A percentile compares a stretch with the other conserved stretches of the same genome.
Evolutionary conservation across 768 basidiomycete species (phyloP).

Genomic region (Leccinum barrowsii): DNA sequence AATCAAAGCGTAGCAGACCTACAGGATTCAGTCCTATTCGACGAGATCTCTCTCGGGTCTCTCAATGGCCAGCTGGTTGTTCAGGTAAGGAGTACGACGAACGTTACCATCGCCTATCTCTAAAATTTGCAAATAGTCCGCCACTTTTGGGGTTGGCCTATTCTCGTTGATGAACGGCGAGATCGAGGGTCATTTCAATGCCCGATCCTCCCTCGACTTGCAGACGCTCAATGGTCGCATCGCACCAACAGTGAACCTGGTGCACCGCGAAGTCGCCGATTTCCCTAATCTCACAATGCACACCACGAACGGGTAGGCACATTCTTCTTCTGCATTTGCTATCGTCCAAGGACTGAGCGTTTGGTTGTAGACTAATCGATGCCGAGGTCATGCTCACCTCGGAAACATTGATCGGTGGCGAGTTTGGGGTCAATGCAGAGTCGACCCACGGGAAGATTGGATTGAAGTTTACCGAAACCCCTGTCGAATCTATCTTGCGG

Average conservation of each 20-base stretch:
- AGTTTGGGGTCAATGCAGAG: conserved; percentile 30
- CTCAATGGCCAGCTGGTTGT: conserved; percentile 34
- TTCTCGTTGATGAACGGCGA: conserved; percentile 42
- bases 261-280: conserved; percentile 23
- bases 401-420: conserved; percentile 24
- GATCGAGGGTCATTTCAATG: conserved; percentile 43
- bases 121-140: conserved; percentile 26
- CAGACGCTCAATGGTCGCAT: conserved; percentile 41
- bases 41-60: conserved; percentile 33
- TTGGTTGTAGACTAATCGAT: conserved; percentile 14
- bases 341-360: conserved; percentile 1
- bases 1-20: conserved; percentile 37
- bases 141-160: conserved; percentile 25
- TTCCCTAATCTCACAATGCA: conserved; percentile 31
- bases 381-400: conserved; percentile 32
- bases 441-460: conserved; percentile 31
- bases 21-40: conserved; percentile 34
- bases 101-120: neutral
- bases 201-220: conserved; percentile 34
- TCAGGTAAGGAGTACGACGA: conserved; percentile 25
- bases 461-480: conserved; percentile 29
- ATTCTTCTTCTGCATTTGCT: neutral
- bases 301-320: conserved; percentile 43
- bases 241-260: conserved; percentile 35
- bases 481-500: conserved; percentile 35